Base-by-base conservation (phyloP, 2,329 filamentous ascomycete genomes). In the Seiridium cupressi region DNA sequence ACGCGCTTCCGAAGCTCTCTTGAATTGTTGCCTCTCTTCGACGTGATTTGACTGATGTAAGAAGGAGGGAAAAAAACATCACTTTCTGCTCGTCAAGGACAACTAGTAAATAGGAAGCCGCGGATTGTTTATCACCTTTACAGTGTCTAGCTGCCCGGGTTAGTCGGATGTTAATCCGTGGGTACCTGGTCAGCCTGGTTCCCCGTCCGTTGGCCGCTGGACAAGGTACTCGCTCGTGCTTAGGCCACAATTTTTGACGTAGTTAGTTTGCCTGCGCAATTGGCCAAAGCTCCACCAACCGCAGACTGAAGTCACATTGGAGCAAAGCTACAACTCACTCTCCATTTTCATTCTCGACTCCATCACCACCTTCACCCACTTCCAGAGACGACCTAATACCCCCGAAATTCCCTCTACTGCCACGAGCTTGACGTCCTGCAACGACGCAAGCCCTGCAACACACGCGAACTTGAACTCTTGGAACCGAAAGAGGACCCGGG, bases 401-500 rank as follows among this genome's bases (percentile, higher is more conserved):
- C 38, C 7, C 7, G 38, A 7, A 42, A 7, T 42, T 42, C 38
- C 38, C 13, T 42, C 13, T 26, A 26, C 38, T 13, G 13, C 13
- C 38, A 42, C 38, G 38, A 42, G 7, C 38, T 13, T 8, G 13
- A 42, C 38, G 38, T 42, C 38, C 38, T 8, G 7, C 7, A 13
- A 42, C 38, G 38, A 42, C 38, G 7, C 7, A 13, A 13, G 7
- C 36, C 36, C n/a, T 35, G n/a, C 31, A 18, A 31, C 34, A 38
- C 5, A 36, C 49, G 49, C 49, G 49, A 36, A n/a, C 35, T 9
- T 13, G 9, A 53, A 38, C 31, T 38, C 13, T n/a, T 38, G 18
- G 49, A 53, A 35, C 49, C 34, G 35, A 53, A 53, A 10, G 48
- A 47, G 55, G 42, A 44, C 55, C 55, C 44, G 32, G 55, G 55